These are phyloP conservation scores for Stygiomarasmius scandens DNA, from an alignment of 1,284 basidiomycete genomes.

Conservation along the genomic window DNA sequence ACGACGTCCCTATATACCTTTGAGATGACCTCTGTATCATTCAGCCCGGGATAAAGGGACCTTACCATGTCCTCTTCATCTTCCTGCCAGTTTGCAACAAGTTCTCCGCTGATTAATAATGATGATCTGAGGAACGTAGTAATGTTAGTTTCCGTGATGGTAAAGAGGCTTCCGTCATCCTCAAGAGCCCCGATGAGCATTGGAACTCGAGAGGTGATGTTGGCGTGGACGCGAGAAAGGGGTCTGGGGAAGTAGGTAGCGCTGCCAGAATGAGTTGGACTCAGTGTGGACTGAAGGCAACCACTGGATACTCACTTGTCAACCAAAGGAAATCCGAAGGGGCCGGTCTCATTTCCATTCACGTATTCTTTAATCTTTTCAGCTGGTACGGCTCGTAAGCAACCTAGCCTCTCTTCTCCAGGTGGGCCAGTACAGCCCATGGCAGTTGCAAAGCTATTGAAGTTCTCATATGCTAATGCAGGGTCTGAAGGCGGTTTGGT, in stretches of 20 bases:
- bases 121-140: not conserved
- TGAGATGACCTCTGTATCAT: not conserved
- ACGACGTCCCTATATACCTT: not conserved
- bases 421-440: too few relatives aligned
- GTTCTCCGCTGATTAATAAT: too few relatives aligned
- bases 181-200: not conserved
- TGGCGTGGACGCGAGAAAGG: not conserved
- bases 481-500: not conserved
- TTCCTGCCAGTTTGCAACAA: too few relatives aligned
- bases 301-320: too few relatives aligned
- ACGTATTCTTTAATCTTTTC: too few relatives aligned
- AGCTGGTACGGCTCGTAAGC: too few relatives aligned
- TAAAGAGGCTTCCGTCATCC: not conserved
- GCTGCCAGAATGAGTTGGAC: conserved; percentile 1
- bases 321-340: too few relatives aligned
- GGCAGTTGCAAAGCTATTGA: conserved; percentile 20
- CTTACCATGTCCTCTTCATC: too few relatives aligned
- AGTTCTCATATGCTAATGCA: not conserved
- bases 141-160: not conserved
- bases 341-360: too few relatives aligned
- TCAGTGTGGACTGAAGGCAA: conserved; percentile 12
- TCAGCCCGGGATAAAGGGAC: too few relatives aligned
- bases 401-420: too few relatives aligned
- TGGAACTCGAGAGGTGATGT: not conserved
- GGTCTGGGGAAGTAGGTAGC: not conserved